Base-by-base conservation (phyloP, 2,329 filamentous ascomycete genomes). In the Penicillium sp. region DNA sequence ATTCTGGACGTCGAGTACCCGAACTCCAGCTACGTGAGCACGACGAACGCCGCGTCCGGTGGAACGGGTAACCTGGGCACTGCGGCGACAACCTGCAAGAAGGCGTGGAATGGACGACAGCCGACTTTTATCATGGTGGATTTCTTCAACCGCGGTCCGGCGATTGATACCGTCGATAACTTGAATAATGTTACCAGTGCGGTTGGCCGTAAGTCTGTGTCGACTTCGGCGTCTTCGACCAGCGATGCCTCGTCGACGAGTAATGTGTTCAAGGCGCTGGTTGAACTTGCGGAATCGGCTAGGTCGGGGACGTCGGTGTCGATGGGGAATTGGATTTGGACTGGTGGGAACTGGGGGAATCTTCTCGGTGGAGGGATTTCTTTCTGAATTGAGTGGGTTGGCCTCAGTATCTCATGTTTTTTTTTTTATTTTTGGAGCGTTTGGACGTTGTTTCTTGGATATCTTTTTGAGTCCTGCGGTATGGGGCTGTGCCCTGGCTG, bases 91-190 rank as follows among this genome's bases (percentile, higher is more conserved):
- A 72, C 71, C 57, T 93, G 86, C 71, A 75, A 77, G 52, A 68
- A 65, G 3, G 75, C 84, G 60, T 93, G 61, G 52, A 49, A 88
- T 79, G 81, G 82, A n/a, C 74, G 77, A 29, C 78, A 81, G 49
- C 89, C 90, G n/a, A 86, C 81, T 3, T 93, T 91, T 66, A 81
- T 91, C 21, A 80, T 94, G 10, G 89, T 93, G 1, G 90, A 96
- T 74, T 93, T 91, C 73, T 92, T 87, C 73, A 87, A 90, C 71
- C 81, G 86, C 58, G 90, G 88, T 0, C 85, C 88, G 0, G 84
- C 89, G 33, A 84, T 94, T 54, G 78, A 81, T 7, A 86, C 87
- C 0, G 87, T 89, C 2, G 90, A 94, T 74, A 74, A 67, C 45
- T 73, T 91, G 68, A 93, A 93, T 71, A 76, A 77, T 5, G 78